Evolutionary conservation across 2,329 filamentous ascomycete species (phyloP).

Genomic region (Exophiala mesophila): DNA sequence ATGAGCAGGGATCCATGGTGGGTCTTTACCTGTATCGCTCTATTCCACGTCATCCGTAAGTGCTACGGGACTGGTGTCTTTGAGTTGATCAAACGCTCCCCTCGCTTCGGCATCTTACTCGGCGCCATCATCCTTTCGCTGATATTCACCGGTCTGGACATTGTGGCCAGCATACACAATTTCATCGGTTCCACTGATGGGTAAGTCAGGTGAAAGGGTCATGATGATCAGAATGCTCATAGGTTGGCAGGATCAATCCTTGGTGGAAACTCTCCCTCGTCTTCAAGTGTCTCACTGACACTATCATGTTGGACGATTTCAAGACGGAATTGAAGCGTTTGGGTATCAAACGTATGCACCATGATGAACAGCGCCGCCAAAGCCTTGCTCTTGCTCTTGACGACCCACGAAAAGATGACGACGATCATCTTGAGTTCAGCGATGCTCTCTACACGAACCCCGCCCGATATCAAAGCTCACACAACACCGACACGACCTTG

Average conservation of each 20-base stretch:
- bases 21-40: constrained; percentile 56
- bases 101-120: constrained; percentile 60
- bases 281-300: constrained; percentile 64
- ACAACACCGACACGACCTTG: constrained; percentile 4
- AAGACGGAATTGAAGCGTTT: constrained; percentile 46
- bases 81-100: constrained; percentile 56
- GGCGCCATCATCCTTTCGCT: constrained; percentile 56
- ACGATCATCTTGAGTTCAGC: constrained; percentile 19
- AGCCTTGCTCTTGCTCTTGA: constrained; percentile 22
- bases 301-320: constrained; percentile 64
- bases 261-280: constrained; percentile 59
- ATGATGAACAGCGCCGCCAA: constrained; percentile 23
- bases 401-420: constrained; percentile 13
- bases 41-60: constrained; percentile 53
- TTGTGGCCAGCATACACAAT: constrained; percentile 51
- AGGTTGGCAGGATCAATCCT: constrained; percentile 56
- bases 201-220: too few species aligned
- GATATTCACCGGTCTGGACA: constrained; percentile 57
- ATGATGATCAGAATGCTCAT: too few species aligned
- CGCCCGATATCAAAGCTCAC: constrained; percentile 9
- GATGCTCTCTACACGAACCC: constrained; percentile 18
- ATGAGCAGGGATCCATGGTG: constrained; percentile 62
- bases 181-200: constrained; percentile 27
- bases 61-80: constrained; percentile 53
- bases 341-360: constrained; percentile 22